Evolutionary conservation across 257 asterid genomes (phyloP).

Genomic region (Gentiana straminea): DNA sequence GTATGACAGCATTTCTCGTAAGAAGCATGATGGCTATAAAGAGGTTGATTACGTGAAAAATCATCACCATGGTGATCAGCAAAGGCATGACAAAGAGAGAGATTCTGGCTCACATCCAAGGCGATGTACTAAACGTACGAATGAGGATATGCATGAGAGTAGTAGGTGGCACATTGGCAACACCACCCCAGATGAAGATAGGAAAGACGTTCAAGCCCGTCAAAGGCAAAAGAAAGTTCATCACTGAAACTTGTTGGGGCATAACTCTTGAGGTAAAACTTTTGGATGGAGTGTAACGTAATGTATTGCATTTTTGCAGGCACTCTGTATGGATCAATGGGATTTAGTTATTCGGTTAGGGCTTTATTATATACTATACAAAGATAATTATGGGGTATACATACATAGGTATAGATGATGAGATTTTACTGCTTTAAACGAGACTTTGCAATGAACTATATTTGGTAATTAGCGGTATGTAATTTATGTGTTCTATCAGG

Average conservation of each 20-base stretch:
- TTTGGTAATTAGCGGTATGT: too few relatives aligned
- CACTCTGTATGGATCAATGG: slow-evolving; percentile 29
- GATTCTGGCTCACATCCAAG: slow-evolving; percentile 17
- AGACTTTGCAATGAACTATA: slow-evolving; percentile 11
- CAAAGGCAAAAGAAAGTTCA: slow-evolving; percentile 26
- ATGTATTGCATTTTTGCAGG: slow-evolving; percentile 22
- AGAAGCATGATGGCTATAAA: slow-evolving; percentile 5
- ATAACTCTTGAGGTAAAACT: slow-evolving; percentile 27
- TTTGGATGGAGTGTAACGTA: slow-evolving; percentile 3
- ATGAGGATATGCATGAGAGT: slow-evolving; percentile 6
- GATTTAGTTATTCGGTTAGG: slow-evolving; percentile 16
- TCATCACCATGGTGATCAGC: slow-evolving; percentile 20
- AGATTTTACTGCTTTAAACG: slow-evolving; percentile 14
- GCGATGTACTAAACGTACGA: slow-evolving; percentile 7
- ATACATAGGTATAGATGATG: slow-evolving; percentile 14
- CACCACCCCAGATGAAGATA: slow-evolving; percentile 19
- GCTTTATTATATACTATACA: slow-evolving; percentile 12
- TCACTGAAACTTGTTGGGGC: slow-evolving; percentile 24
- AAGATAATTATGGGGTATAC: slow-evolving; percentile 9
- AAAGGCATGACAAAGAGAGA: slow-evolving; percentile 17
- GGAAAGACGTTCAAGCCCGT: slow-evolving; percentile 11
- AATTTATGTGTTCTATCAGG: too few relatives aligned
- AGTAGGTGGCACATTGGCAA: slow-evolving; percentile 19
- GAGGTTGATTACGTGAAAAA: slow-evolving; percentile 10
- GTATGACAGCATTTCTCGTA: slow-evolving; percentile 14